Evolutionary conservation across 768 basidiomycete species (phyloP).

Genomic region (Boletus tomentosulus): DNA sequence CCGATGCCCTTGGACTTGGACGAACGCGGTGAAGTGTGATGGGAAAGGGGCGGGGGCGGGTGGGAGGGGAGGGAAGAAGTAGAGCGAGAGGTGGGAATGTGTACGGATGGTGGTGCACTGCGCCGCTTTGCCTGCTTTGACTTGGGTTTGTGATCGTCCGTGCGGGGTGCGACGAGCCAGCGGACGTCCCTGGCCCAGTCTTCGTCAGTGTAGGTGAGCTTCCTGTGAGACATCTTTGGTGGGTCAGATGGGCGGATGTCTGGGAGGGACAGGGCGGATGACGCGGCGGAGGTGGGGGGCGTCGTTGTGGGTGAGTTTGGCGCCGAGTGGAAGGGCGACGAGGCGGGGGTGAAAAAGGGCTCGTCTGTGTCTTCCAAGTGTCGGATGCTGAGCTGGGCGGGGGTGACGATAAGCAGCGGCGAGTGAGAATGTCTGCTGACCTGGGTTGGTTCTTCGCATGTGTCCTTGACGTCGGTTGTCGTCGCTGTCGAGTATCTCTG

Average conservation of each 20-base stretch:
- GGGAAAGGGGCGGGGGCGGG: slow-evolving; percentile 9
- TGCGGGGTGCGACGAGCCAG: slow-evolving; percentile 48
- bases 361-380: slow-evolving; percentile 32
- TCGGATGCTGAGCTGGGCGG: slow-evolving; percentile 14
- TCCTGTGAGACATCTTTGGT: slow-evolving; percentile 17
- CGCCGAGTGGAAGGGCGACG: slow-evolving; percentile 17
- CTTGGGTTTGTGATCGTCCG: slow-evolving; percentile 13
- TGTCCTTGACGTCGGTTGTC: slow-evolving; percentile 7
- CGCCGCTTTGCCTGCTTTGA: slow-evolving; percentile 19
- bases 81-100: slow-evolving; percentile 18
- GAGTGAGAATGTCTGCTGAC: slow-evolving; percentile 13
- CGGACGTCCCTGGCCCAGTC: slow-evolving; percentile 69
- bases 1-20: slow-evolving; percentile 23
- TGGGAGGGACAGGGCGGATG: slow-evolving; percentile 27
- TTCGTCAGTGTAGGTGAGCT: slow-evolving; percentile 44
- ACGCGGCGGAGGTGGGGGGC: slow-evolving; percentile 25
- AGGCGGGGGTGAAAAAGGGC: slow-evolving; percentile 48
- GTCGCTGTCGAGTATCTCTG: slow-evolving; percentile 47
- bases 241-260: slow-evolving; percentile 36
- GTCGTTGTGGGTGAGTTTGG: slow-evolving; percentile 20
- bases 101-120: slow-evolving; percentile 13
- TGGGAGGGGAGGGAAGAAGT: slow-evolving; percentile 19
- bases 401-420: slow-evolving; percentile 4
- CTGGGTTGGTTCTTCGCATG: slow-evolving; percentile 10
- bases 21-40: slow-evolving; percentile 16